phyloP scores from a whole-genome alignment of 2,329 filamentous ascomycete genomes.

The Mycogone perniciosa region DNA sequence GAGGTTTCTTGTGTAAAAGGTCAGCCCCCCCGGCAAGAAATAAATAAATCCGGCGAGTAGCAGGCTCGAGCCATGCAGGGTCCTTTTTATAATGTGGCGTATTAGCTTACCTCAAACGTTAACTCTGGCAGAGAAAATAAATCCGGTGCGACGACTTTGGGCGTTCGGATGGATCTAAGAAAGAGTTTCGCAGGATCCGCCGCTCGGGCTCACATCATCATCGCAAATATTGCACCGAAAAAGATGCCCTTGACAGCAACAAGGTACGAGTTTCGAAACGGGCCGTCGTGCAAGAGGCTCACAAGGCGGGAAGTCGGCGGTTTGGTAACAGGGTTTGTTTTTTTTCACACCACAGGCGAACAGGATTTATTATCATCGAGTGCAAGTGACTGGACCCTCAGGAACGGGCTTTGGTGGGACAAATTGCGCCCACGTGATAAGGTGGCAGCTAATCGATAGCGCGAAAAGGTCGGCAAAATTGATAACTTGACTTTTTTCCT shows the following conservation, averaged over 20 bases:
- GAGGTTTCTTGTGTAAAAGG: not conserved
- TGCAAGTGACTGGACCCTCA: conserved; percentile 9
- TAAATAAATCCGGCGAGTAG: not conserved
- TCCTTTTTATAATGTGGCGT: not conserved
- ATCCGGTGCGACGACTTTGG: conserved; percentile 17
- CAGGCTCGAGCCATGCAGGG: not conserved
- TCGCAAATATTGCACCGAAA: conserved; percentile 22
- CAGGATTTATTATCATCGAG: conserved; percentile 19
- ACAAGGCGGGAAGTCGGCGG: not conserved
- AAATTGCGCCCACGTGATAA: conserved; percentile 38
- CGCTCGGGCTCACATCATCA: conserved; percentile 34
- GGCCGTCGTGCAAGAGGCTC: not conserved
- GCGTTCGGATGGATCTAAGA: conserved; percentile 21
- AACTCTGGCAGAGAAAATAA: not conserved
- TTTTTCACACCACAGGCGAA: conserved; percentile 17
- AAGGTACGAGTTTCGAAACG: not conserved
- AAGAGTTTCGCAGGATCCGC: conserved; percentile 25
- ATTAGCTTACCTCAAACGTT: not conserved
- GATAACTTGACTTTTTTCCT: conserved; percentile 29
- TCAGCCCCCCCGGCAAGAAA: not conserved
- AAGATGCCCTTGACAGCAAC: not conserved
- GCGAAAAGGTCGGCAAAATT: conserved; percentile 16
- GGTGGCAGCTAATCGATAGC: conserved; percentile 24
- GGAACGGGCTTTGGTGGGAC: conserved; percentile 29
- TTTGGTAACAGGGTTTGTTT: conserved; percentile 18